Evolutionary conservation across 768 basidiomycete genomes (phyloP).

Genomic region (Leucosporidium creatinivorum): DNA sequence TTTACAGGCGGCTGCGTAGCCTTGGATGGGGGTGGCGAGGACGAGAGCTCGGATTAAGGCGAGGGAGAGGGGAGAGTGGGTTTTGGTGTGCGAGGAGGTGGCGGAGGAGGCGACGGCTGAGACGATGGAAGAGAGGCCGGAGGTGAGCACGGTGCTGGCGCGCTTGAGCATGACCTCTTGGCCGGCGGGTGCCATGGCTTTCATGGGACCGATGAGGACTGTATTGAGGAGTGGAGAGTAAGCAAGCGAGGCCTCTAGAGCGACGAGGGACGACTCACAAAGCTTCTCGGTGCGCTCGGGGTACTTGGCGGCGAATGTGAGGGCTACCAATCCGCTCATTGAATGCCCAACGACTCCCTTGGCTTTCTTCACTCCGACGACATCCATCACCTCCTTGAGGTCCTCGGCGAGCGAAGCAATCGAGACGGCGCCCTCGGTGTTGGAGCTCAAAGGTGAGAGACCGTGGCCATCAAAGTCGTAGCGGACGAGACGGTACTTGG

Average conservation of each 20-base stretch:
- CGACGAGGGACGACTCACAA: neutral
- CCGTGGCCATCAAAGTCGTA: slow-evolving; percentile 28
- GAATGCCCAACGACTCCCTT: slow-evolving; percentile 21
- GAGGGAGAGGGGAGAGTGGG: slow-evolving; percentile 7
- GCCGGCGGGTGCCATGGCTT: neutral
- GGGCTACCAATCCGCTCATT: slow-evolving; percentile 25
- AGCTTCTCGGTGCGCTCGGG: slow-evolving; percentile 17
- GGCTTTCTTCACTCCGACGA: neutral
- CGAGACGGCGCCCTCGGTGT: neutral
- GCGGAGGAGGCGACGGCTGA: slow-evolving; percentile 5
- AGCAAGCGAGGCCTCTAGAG: too few species aligned
- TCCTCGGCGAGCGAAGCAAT: slow-evolving; percentile 21
- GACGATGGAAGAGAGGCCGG: slow-evolving; percentile 12
- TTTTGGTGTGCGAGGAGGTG: slow-evolving; percentile 3
- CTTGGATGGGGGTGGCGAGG: neutral
- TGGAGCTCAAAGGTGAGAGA: slow-evolving; percentile 7
- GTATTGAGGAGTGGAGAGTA: neutral
- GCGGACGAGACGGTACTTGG: slow-evolving; percentile 10
- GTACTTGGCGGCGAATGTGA: slow-evolving; percentile 12
- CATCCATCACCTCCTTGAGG: slow-evolving; percentile 9
- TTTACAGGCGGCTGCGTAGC: slow-evolving; percentile 16
- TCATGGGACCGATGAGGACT: slow-evolving; percentile 28
- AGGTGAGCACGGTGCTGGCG: neutral
- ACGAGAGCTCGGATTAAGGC: slow-evolving; percentile 24
- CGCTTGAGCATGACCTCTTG: slow-evolving; percentile 11